These are phyloP conservation scores for Aspergillus quadrilineatus DNA, from an alignment of 2,329 filamentous ascomycete genomes.

Conservation along the genomic window DNA sequence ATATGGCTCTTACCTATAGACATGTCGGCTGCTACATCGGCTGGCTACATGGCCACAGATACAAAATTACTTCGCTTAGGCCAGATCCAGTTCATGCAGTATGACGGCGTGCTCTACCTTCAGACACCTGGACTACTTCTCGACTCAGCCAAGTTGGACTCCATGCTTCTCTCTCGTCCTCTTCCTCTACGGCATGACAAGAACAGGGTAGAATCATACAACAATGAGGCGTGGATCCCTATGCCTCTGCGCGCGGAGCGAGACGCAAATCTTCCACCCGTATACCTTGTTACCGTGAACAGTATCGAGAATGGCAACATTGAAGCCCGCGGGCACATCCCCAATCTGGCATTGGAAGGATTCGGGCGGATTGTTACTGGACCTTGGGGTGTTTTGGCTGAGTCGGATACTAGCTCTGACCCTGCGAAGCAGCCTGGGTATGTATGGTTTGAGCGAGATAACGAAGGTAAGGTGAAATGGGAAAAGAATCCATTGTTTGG, in stretches of 20 bases:
- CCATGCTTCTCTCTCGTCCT: conserved; percentile 36
- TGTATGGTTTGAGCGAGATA: conserved; percentile 42
- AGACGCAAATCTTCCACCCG: conserved; percentile 32
- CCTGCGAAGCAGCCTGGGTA: conserved; percentile 32
- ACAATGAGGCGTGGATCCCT: conserved; percentile 40
- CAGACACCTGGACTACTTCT: conserved; percentile 43
- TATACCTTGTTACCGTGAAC: conserved; percentile 41
- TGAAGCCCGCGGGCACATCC: conserved; percentile 40
- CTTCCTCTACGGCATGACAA: conserved; percentile 35
- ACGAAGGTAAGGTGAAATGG: conserved; percentile 34
- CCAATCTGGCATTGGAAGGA: conserved; percentile 32
- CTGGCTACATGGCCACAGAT: conserved; percentile 35
- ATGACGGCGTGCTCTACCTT: conserved; percentile 46
- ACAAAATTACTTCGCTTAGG: conserved; percentile 39
- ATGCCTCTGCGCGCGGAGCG: conserved; percentile 36
- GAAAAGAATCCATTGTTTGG: conserved; percentile 36
- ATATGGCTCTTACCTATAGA: conserved; percentile 45
- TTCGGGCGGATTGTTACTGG: conserved; percentile 35
- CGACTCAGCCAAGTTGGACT: conserved; percentile 39
- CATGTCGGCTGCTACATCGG: conserved; percentile 34
- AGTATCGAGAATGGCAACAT: conserved; percentile 33
- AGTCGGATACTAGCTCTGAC: conserved; percentile 9
- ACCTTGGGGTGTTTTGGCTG: conserved; percentile 21
- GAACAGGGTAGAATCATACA: conserved; percentile 35
- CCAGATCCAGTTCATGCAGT: conserved; percentile 43